Conservation (phyloP, 2,329 filamentous ascomycete genomes). For the Talaromyces sp. region DNA sequence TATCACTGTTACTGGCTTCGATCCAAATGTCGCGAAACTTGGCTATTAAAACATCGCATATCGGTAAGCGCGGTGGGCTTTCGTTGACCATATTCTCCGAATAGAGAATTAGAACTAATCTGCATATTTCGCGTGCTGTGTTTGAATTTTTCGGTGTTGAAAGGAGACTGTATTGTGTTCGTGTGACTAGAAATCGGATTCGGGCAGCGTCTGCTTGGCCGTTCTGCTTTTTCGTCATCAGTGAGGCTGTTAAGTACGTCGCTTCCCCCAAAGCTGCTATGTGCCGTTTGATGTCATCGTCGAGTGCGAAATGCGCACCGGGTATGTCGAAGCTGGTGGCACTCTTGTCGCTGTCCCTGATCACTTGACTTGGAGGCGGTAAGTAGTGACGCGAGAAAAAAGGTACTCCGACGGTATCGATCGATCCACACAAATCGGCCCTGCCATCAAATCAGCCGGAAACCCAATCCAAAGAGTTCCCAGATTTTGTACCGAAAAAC, state of each 20-base stretch:
- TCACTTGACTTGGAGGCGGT: neutral
- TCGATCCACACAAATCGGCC: slow-evolving; percentile 9
- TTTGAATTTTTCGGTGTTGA: neutral
- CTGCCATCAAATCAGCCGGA: neutral
- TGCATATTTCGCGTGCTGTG: neutral
- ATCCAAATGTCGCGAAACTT: neutral
- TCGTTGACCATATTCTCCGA: slow-evolving; percentile 1
- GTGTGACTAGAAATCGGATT: slow-evolving; percentile 10
- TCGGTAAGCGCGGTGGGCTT: neutral
- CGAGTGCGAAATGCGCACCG: neutral
- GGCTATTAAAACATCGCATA: slow-evolving; percentile 9
- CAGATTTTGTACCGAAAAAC: neutral
- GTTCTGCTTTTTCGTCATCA: neutral
- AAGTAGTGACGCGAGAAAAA: slow-evolving; percentile 6
- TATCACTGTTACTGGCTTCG: neutral
- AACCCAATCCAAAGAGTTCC: neutral
- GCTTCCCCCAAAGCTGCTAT: neutral
- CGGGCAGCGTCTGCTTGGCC: neutral
- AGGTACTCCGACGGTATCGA: slow-evolving; percentile 3
- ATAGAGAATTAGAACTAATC: slow-evolving; percentile 6
- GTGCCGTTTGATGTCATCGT: neutral
- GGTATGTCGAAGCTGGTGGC: neutral
- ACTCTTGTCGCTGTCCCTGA: neutral
- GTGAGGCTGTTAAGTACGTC: neutral
- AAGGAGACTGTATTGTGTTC: slow-evolving; percentile 12